Evolutionary conservation across 2,329 filamentous ascomycete genomes (phyloP), one percentile per base, ranked within the genome.

Genomic region (Blastomyces silverae): DNA sequence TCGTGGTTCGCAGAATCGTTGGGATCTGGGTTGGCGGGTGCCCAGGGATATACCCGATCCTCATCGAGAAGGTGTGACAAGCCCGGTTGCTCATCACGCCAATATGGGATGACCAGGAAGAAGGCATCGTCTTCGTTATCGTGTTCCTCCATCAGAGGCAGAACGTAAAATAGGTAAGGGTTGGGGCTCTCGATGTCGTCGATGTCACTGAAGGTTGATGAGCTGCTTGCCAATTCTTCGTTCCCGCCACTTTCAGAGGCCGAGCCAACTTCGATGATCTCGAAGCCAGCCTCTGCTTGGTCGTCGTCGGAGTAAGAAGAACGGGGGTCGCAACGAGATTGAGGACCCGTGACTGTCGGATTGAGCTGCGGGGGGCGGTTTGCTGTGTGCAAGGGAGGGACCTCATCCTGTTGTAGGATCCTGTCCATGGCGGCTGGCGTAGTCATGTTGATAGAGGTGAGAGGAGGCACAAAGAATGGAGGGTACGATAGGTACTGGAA

Each of bases 301-400:
- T 48, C 39, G 64, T 83, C 81, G 64, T 77, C 73, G 65, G 73
- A 70, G 60, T 76, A 78, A 56, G 73, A 64, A 28, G 64, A 28
- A 34, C 62, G 59, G n/a, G 34, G 58, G 28, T 59, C 39, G 34
- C 42, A 50, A 10, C 63, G 63, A 53, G 25, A 53, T 48, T 48
- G 28, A 34, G 56, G 62, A n/a, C 61, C 34, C 39, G 46, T 55
- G 10, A 50, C 50, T 13, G 44, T 48, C 17, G 31, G 50, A 31
- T 56, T 53, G 37, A 56, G 44, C 22, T 62, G 59, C 17, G 64
- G 58, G 15, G n/a, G 64, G 22, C 61, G 48, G 34, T 34, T 44
- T 53, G 61, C 20, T 34, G 61, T 42, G 31, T 62, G 48, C 34
- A 28, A 28, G 25, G 20, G 37, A 22, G 48, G 48, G 13, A 62